Evolutionary conservation across 306 rosid species (phyloP), one percentile per base, ranked within the genome.

Genomic region (Erythrophleum fordii): DNA sequence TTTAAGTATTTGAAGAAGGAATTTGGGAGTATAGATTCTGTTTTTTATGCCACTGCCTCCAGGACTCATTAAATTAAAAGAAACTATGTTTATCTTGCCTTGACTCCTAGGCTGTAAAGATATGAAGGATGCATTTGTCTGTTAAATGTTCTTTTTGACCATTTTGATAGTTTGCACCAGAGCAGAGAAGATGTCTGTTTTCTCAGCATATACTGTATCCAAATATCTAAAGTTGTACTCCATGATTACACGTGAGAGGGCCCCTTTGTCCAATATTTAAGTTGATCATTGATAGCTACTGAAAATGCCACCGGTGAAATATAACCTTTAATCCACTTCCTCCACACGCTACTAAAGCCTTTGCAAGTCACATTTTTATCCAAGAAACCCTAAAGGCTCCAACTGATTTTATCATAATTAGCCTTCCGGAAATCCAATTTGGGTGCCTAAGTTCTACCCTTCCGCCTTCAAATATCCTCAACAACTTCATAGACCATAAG

Each of bases 221-320:
- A 46, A 69, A 5, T 25, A 45, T 70, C 6, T 34, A 12, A 13
- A 28, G 8, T 60, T 60, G 39, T 60, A 28, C 41, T 12, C 14
- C 67, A 26, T 12, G 67, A 60, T 41, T 29, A 28, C 39, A 13
- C 12, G 37, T 59, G 10, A 17, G 61, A 55, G 23, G 61, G 61
- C 59, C 16, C 10, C 52, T 48, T 18, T 66, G 45, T 46, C 49
- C 75, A 20, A 51, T 45, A 62, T 59, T 23, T 68, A 75, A 17
- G 13, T 49, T 52, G 18, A 60, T 51, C 25, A 45, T 49, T 56
- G 65, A 73, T 66, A 59, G 9, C 6, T 7, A 39, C 69, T 74
- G 39, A 78, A 78, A 68, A 51, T 35, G 48, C n/a, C 53, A 52
- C 71, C 2, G 11, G 11, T 48, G 52, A 62, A 82, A 26, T 23